These are phyloP conservation scores for Fraxinus baroniana DNA, from an alignment of 305 asterid species.

Conservation along the genomic window DNA sequence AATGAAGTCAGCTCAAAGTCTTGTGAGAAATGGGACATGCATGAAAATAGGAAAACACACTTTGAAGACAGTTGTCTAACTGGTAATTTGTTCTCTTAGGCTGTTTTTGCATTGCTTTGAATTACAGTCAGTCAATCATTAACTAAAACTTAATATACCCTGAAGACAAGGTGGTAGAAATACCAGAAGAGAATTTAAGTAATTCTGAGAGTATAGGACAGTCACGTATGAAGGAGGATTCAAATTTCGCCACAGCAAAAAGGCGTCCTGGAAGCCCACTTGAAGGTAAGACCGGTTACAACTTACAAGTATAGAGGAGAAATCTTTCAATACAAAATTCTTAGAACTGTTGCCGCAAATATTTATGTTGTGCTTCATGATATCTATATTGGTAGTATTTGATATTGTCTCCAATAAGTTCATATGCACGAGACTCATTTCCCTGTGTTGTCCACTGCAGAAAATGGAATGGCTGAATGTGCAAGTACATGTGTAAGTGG, in stretches of 20 bases:
- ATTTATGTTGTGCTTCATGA: background rate
- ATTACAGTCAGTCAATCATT: constrained; percentile 19
- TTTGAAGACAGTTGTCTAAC: constrained; percentile 35
- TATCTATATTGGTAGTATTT: background rate
- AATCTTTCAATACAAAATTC: background rate
- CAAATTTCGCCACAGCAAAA: constrained; percentile 41
- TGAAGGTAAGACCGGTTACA: constrained; percentile 44
- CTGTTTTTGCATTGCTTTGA: background rate
- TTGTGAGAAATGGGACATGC: constrained; percentile 35
- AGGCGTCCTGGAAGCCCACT: constrained; percentile 49
- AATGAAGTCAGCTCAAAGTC: constrained; percentile 27
- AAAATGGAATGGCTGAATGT: constrained; percentile 32
- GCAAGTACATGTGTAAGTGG: constrained; percentile 34
- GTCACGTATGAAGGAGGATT: constrained; percentile 33
- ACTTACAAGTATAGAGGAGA: background rate
- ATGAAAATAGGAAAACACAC: constrained; percentile 26
- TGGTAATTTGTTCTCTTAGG: constrained; percentile 32
- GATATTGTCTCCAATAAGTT: constrained; percentile 12
- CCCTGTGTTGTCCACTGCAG: constrained; percentile 38
- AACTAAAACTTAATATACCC: constrained; percentile 23
- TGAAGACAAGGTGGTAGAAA: constrained; percentile 49
- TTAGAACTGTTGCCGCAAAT: background rate
- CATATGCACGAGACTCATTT: constrained; percentile 19
- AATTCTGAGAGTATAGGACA: constrained; percentile 30
- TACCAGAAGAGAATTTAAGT: constrained; percentile 28